phyloP scores from a whole-genome alignment of 1,284 basidiomycete genomes.

The Phylloboletellus chloephorus region DNA sequence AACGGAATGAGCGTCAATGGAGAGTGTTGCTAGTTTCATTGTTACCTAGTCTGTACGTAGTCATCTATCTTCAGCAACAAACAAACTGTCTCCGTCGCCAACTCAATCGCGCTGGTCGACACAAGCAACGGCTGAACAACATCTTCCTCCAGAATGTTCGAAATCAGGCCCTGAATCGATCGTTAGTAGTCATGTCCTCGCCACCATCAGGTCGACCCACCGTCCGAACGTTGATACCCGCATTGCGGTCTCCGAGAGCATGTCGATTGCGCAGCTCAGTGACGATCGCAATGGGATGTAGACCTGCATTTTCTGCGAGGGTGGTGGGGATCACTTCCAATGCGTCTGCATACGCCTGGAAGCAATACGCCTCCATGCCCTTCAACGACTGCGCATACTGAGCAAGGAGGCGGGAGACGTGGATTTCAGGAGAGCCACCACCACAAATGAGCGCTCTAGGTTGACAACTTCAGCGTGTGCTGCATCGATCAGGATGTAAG shows the following conservation, averaged over 20 bases:
- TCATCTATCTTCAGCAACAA: constrained; percentile 96
- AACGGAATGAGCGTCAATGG: neutral
- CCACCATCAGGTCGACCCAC: constrained; percentile 38
- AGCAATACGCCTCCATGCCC: constrained; percentile 99
- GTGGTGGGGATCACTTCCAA: constrained; percentile 98
- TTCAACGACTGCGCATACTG: constrained; percentile 92
- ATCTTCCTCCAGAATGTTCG: constrained; percentile 95
- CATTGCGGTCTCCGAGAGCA: constrained; percentile 89
- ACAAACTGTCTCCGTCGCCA: constrained; percentile 97
- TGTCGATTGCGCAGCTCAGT: constrained; percentile 97
- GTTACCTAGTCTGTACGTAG: constrained; percentile 74
- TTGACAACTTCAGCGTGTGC: constrained; percentile 8
- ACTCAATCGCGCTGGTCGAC: constrained; percentile 91
- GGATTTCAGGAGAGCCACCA: constrained; percentile 97
- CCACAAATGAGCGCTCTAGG: constrained; percentile 90
- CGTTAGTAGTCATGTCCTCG: constrained; percentile 6
- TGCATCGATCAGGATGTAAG: neutral
- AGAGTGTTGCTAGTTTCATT: constrained; percentile 7
- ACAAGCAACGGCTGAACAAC: constrained; percentile 96
- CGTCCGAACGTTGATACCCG: constrained; percentile 98
- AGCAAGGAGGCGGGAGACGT: constrained; percentile 90
- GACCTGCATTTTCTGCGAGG: constrained; percentile 95
- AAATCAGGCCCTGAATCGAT: constrained; percentile 75
- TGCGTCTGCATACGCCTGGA: constrained; percentile 97
- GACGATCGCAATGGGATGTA: constrained; percentile 98